phyloP scores from a whole-genome alignment of 2,329 filamentous ascomycete species.

The Venturia pyrina region DNA sequence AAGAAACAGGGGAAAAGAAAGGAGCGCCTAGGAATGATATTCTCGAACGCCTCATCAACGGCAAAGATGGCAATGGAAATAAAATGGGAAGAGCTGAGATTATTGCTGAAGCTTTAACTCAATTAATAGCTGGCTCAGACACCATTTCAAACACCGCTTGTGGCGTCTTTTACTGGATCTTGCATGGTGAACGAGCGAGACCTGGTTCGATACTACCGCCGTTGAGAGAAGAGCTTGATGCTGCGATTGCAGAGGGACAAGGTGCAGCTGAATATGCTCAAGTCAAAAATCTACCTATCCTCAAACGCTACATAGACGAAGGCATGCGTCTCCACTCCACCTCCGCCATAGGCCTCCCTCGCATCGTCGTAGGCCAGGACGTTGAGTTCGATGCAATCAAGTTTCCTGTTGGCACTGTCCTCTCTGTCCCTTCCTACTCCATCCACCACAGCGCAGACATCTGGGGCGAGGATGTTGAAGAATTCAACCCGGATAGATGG shows the following conservation, averaged over 20 bases:
- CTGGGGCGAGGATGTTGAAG: conserved; percentile 38
- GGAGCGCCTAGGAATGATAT: conserved; percentile 56
- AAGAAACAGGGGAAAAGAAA: conserved; percentile 40
- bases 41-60: conserved; percentile 73
- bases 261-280: conserved; percentile 59
- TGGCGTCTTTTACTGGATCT: conserved; percentile 68
- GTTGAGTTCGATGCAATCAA: conserved; percentile 54
- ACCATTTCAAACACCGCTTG: conserved; percentile 74
- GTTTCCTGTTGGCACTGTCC: conserved; percentile 50
- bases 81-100: conserved; percentile 68
- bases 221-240: conserved; percentile 59
- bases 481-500: conserved; percentile 41
- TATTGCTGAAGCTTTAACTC: conserved; percentile 79
- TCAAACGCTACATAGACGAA: conserved; percentile 68
- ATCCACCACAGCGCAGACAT: conserved; percentile 41
- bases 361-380: conserved; percentile 56
- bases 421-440: conserved; percentile 34
- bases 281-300: conserved; percentile 66
- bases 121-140: conserved; percentile 71
- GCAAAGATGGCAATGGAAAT: conserved; percentile 68
- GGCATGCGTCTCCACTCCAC: conserved; percentile 79
- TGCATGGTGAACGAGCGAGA: conserved; percentile 55
- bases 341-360: conserved; percentile 73
- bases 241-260: conserved; percentile 30
- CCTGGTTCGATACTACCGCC: conserved; percentile 61